A percentile compares a stretch with the other conserved stretches of the same genome.
Evolutionary conservation across 345 rosid species (phyloP).

Genomic region (Eucalyptus regnans): DNA sequence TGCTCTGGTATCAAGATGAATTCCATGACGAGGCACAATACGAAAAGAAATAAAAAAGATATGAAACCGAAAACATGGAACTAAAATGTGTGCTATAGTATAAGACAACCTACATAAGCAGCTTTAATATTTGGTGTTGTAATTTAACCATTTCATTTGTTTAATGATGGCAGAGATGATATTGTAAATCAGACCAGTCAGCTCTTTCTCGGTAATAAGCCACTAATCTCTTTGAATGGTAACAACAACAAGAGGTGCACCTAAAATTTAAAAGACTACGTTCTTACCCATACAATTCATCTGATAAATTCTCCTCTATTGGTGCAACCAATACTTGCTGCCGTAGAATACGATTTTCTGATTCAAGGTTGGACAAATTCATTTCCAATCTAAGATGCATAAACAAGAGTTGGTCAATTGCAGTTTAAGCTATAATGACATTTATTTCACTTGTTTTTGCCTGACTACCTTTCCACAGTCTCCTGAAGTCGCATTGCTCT

Average conservation of each 20-base stretch:
- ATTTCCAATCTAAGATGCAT: constrained; percentile 57
- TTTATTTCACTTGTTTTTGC: neutral
- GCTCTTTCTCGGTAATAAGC: neutral
- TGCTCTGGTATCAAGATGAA: neutral
- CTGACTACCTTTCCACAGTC: constrained; percentile 27
- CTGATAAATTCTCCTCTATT: constrained; percentile 61
- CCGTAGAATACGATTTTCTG: constrained; percentile 95
- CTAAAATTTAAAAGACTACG: neutral
- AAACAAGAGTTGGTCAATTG: neutral
- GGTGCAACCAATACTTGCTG: constrained; percentile 92
- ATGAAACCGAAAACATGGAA: neutral
- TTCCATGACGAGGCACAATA: neutral
- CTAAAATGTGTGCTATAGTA: neutral
- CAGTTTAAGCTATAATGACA: neutral
- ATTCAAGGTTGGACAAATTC: constrained; percentile 86
- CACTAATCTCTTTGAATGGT: neutral
- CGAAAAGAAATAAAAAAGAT: neutral
- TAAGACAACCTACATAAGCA: neutral
- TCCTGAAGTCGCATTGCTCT: constrained; percentile 35
- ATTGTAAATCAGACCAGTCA: neutral
- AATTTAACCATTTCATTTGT: neutral
- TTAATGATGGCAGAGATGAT: neutral
- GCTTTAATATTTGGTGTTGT: neutral
- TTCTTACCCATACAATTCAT: constrained; percentile 46
- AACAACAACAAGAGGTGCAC: neutral